Conservation (phyloP, 1,139 yeast species). For the Geotrichum carabidarum region DNA sequence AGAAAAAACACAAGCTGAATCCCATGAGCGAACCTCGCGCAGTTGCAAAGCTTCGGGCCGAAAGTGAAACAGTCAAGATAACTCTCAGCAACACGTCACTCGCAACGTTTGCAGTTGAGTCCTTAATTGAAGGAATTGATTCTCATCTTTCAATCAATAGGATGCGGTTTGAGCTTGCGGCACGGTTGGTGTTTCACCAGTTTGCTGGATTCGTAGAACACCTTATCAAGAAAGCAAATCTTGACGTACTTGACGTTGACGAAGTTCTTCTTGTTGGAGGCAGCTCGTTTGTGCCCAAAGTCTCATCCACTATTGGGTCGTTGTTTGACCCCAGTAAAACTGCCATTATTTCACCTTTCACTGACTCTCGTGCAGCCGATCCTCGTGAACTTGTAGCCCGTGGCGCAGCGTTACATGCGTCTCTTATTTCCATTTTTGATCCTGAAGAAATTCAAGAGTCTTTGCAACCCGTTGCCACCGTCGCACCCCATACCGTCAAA, state of each 20-base stretch:
- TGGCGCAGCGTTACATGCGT: conserved; percentile 97
- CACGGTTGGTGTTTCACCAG: conserved; percentile 69
- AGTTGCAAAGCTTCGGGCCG: conserved; percentile 79
- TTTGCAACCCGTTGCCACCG: conserved; percentile 76
- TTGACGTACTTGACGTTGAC: conserved; percentile 81
- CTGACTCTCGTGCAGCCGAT: conserved; percentile 70
- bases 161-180: conserved; percentile 85
- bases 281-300: conserved; percentile 84
- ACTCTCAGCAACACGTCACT: conserved; percentile 86
- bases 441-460: conserved; percentile 83
- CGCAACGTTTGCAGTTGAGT: conserved; percentile 90
- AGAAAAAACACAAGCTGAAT: conserved; percentile 77
- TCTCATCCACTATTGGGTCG: conserved; percentile 66
- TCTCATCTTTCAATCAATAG: conserved; percentile 91
- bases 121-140: conserved; percentile 89
- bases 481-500: conserved; percentile 79
- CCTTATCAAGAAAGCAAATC: conserved; percentile 72
- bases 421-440: conserved; percentile 77
- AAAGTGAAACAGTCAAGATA: conserved; percentile 80
- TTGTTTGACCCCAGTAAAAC: conserved; percentile 71
- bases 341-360: conserved; percentile 67
- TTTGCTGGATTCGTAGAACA: conserved; percentile 73
- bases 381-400: conserved; percentile 89
- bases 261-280: conserved; percentile 95
- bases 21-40: conserved; percentile 82